Conservation (phyloP, 352 stramenopile genomes). For the Globisporangium paddicum region DNA sequence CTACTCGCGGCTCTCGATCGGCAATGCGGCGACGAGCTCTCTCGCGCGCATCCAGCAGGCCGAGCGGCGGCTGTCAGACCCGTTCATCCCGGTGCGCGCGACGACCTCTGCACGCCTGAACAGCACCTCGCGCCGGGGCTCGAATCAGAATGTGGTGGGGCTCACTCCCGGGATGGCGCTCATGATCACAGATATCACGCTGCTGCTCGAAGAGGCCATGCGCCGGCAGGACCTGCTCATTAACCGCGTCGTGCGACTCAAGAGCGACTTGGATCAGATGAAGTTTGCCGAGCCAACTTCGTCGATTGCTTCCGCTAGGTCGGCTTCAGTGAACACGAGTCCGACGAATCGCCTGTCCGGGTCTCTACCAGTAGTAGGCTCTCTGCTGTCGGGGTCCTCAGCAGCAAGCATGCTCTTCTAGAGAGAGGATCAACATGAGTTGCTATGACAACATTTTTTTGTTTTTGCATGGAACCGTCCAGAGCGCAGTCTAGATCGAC, state of each 20-base stretch:
- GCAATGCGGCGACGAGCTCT: slow-evolving; percentile 3
- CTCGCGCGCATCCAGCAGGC: slow-evolving; percentile 15
- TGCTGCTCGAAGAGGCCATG: slow-evolving; percentile 38
- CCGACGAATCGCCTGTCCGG: no score
- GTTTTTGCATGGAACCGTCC: no score
- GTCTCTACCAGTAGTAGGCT: not conserved
- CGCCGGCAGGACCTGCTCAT: slow-evolving; percentile 43
- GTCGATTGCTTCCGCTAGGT: not conserved
- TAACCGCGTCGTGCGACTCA: slow-evolving; percentile 29
- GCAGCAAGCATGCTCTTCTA: no score
- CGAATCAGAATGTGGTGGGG: slow-evolving; percentile 8
- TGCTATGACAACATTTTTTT: no score
- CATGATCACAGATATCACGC: slow-evolving; percentile 35
- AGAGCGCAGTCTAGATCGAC: no score
- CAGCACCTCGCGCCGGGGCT: slow-evolving; percentile 23
- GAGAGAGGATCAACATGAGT: no score
- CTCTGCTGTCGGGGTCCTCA: no score
- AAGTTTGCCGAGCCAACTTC: not conserved
- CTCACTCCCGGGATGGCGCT: slow-evolving; percentile 36
- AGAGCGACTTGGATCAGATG: slow-evolving; percentile 29
- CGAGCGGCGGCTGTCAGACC: slow-evolving; percentile 22
- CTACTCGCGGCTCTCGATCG: slow-evolving; percentile 7
- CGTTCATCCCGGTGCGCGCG: slow-evolving; percentile 18
- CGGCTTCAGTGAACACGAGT: not conserved
- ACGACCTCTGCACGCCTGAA: slow-evolving; percentile 36